Base-by-base conservation (phyloP, 108 stramenopile species). In the Cyclostephanos invisitatus region DNA sequence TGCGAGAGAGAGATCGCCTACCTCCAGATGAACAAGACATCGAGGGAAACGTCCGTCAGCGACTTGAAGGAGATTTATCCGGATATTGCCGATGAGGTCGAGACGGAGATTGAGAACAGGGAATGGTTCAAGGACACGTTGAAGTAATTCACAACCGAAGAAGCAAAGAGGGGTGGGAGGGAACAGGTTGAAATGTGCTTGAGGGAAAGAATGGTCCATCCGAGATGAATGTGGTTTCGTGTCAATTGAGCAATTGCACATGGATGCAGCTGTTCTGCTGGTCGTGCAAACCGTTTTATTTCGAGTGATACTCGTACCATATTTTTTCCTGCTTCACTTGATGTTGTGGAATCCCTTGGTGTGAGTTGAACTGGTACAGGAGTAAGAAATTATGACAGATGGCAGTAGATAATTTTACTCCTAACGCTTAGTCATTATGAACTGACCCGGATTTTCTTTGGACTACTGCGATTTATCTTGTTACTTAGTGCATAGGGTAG, bases 81-180 rank as follows among this genome's bases (percentile, higher is more conserved):
- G n/a, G 88, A 87, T 55, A 88, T 95, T 67, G 90, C 89, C 20
- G 91, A 92, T 63, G 91, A 95, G 68, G 85, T 90, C 36, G 90
- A 92, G 69, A 83, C 88, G 46, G 94, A 95, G 69, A 87, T 95
- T 68, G 91, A 92, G 69, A 74, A 83, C 29, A 91, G 94, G 77
- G 87, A 92, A 68, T 95, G 94, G 94, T 95, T 95, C 86, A 95
- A 92, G 84, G 94, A 95, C 79, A 76, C 80, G 2, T 62, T 80
- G 61, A 63, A 83, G 62, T 81, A 76, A 70, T 42, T 44, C 40
- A 62, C 7, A 37, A 18, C 6, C 37, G 0, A 18, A 35, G 29
- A 0, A 1, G 14, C 11, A 57, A 17, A 1, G 27, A 0, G 25
- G 15, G 58, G 29, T 2, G 58, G 29, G 27, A 15, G 22, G 53